Conservation (phyloP, 495 filamentous ascomycete genomes). For the Symbiotaphrina buchneri region DNA sequence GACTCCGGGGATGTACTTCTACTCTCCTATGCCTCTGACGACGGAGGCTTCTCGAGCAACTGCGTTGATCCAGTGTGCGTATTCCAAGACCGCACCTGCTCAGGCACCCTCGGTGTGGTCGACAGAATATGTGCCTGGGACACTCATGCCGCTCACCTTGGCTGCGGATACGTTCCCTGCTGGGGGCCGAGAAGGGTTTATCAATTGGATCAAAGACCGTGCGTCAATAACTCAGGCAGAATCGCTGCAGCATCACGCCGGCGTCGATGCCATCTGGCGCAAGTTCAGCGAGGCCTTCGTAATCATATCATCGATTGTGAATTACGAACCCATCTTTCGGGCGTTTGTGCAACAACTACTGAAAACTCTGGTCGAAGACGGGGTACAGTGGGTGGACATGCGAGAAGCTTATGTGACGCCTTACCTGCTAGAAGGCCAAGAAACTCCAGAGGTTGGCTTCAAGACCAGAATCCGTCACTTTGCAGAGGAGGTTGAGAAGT, state of each 20-base stretch:
- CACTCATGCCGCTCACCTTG: constrained; percentile 30
- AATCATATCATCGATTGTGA: constrained; percentile 49
- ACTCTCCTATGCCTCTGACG: constrained; percentile 26
- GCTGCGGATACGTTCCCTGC: constrained; percentile 56
- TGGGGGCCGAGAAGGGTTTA: constrained; percentile 44
- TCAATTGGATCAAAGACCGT: constrained; percentile 52
- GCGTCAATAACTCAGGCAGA: constrained; percentile 46
- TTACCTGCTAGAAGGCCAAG: constrained; percentile 33
- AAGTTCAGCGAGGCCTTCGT: constrained; percentile 53
- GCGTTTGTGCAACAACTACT: constrained; percentile 46
- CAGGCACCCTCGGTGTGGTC: constrained; percentile 31
- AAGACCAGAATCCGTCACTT: constrained; percentile 43
- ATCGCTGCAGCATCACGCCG: constrained; percentile 56
- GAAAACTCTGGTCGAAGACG: constrained; percentile 44
- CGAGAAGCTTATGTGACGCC: constrained; percentile 31
- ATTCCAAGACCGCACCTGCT: constrained; percentile 10
- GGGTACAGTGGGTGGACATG: constrained; percentile 61
- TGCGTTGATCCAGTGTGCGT: constrained; percentile 31
- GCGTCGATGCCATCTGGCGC: constrained; percentile 57
- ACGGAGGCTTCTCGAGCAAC: constrained; percentile 20
- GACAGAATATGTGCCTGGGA: constrained; percentile 27
- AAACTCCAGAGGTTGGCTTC: constrained; percentile 35
- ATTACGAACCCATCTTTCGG: constrained; percentile 83
- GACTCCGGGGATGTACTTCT: constrained; percentile 55
- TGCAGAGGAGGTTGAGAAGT: constrained; percentile 56